Base-by-base conservation (phyloP, 2,329 filamentous ascomycete species). In the Periconia sp. region DNA sequence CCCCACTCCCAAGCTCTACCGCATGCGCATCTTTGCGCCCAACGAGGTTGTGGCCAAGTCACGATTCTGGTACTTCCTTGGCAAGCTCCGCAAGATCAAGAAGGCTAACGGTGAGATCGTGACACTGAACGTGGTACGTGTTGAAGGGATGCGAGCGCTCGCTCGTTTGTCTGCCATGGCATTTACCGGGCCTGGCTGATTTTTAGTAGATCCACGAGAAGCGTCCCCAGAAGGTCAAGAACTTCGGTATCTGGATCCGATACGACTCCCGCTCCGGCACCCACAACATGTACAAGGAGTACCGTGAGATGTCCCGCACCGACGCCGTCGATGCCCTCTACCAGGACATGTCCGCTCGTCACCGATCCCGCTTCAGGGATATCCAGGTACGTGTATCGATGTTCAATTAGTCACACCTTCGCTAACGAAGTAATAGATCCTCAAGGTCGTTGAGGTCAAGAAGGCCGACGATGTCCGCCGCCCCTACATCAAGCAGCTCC, bases 251-350 rank as follows among this genome's bases (percentile, higher is more conserved):
- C 87, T 99, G 95, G 95, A 89, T 99, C 83, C 92, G 95, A 79
- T 99, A 99, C 85, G 93, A 99, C 84, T 99, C 95, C 62, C 93
- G 94, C 81, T 97, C 94, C 74, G 94, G 94, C 74, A 99, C 94
- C 74, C 94, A 99, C 92, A 99, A 99, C 90, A 99, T 99, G 94
- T 99, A 99, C 91, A 97, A 97, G 89, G 94, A 99, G 89, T 97
- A 97, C 90, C 91, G 94, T 79, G 94, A 97, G 86, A 90, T 97
- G 86, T 93, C 90, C 78, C 87, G 94, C 81, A 90, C 89, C 75
- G 93, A 94, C 70, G 94, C 94, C 68, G 93, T 97, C 75, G 90
- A 97, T 82, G 82, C 93, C 70, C 87, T 99, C 77, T 99, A 99
- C 89, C 90, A 94, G 82, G 94, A 99, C 85, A 97, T 99, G 94